Conservation (phyloP, 2,329 filamentous ascomycete genomes). For the Atkinsonella texensis region DNA sequence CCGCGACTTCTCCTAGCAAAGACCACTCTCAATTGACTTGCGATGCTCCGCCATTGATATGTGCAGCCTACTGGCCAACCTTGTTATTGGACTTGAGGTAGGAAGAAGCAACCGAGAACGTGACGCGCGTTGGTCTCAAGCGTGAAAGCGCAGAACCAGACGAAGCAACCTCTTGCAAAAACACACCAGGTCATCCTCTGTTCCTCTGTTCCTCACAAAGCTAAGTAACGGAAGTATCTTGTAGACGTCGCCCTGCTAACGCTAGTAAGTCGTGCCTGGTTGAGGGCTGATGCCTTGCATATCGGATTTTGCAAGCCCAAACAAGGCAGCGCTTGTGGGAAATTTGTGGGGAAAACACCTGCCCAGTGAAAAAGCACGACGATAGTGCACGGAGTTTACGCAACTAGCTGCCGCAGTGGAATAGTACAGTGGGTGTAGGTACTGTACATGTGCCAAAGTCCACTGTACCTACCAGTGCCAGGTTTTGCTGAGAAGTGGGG, state of each 20-base stretch:
- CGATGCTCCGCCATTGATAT: background rate
- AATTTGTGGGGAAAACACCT: no score
- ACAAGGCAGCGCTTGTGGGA: no score
- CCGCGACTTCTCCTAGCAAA: background rate
- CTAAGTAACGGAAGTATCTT: background rate
- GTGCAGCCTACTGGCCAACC: background rate
- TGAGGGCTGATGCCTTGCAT: no score
- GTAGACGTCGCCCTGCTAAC: background rate
- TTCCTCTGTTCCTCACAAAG: background rate
- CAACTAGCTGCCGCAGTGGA: no score
- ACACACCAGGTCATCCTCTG: background rate
- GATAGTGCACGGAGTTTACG: no score
- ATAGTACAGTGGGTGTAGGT: no score
- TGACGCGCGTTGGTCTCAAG: background rate
- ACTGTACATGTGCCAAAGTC: no score
- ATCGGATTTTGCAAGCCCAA: no score
- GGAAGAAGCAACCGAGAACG: background rate
- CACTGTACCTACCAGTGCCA: no score
- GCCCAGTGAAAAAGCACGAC: no score
- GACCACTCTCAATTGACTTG: background rate
- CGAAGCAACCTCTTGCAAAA: background rate
- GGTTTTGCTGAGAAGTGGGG: no score
- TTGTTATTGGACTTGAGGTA: background rate
- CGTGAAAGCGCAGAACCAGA: background rate
- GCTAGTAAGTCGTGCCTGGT: background rate